Conservation (phyloP, 352 stramenopile genomes). For the Pythium coloratum region DNA sequence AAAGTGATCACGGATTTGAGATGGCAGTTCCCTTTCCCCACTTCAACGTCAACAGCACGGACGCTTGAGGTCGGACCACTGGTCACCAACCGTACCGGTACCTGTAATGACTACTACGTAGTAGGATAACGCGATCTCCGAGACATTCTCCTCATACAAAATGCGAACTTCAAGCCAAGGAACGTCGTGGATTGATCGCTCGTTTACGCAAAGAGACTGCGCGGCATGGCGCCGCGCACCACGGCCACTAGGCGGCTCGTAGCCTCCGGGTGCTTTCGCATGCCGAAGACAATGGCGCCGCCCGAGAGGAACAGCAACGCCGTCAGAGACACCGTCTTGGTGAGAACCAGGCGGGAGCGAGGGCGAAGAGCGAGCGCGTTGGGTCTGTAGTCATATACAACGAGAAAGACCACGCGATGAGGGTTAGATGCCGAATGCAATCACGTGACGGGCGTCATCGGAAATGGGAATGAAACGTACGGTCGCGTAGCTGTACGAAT, state of each 20-base stretch:
- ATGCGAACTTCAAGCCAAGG: not conserved
- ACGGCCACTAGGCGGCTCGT: not conserved
- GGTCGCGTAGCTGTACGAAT: constrained; percentile 26
- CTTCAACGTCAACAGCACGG: constrained; percentile 17
- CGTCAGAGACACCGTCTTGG: constrained; percentile 9
- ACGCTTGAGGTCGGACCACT: too few relatives aligned
- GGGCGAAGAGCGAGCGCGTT: constrained; percentile 15
- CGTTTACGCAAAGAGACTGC: constrained; percentile 19
- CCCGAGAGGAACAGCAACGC: not conserved
- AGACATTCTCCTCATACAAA: not conserved
- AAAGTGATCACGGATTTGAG: not conserved
- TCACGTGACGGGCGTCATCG: not conserved
- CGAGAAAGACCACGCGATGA: not conserved
- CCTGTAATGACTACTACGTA: too few relatives aligned
- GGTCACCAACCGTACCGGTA: not conserved
- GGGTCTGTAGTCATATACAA: constrained; percentile 6
- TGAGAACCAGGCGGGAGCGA: not conserved
- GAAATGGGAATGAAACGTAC: constrained; percentile 19
- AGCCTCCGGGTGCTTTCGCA: constrained; percentile 14
- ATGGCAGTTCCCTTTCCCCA: not conserved
- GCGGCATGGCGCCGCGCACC: constrained; percentile 12
- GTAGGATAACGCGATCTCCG: not conserved
- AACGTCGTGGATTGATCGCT: not conserved
- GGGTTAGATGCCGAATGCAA: not conserved
- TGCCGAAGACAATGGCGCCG: constrained; percentile 7